These are phyloP conservation scores for Colletotrichum sp. DNA, from an alignment of 2,329 filamentous ascomycete species.

Conservation along the genomic window DNA sequence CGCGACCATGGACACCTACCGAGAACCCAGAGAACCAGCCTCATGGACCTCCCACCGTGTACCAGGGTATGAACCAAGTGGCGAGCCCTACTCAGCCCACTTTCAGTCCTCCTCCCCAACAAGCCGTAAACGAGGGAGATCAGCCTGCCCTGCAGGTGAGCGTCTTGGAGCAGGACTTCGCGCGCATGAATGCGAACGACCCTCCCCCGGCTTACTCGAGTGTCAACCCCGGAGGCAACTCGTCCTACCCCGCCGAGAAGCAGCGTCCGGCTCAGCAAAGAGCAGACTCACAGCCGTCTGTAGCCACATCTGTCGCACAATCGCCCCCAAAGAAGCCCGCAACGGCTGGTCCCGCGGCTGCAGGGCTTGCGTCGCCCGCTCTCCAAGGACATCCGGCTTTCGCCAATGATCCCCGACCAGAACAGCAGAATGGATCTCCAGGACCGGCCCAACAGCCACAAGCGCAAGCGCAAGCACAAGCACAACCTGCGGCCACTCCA, in stretches of 20 bases:
- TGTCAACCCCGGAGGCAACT: constrained; percentile 58
- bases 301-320: constrained; percentile 32
- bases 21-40: constrained; percentile 86
- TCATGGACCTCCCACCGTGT: constrained; percentile 89
- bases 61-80: constrained; percentile 83
- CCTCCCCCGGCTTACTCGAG: constrained; percentile 96
- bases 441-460: background rate
- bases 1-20: constrained; percentile 91
- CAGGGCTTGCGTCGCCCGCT: constrained; percentile 49
- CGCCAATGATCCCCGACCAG: constrained; percentile 76
- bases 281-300: constrained; percentile 29
- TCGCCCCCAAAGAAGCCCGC: constrained; percentile 34
- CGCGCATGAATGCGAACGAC: constrained; percentile 80
- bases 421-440: constrained; percentile 45
- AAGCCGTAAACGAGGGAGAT: constrained; percentile 34
- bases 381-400: constrained; percentile 83
- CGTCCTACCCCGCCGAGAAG: constrained; percentile 83
- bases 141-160: constrained; percentile 60
- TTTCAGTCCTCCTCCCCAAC: constrained; percentile 48
- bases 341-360: constrained; percentile 25
- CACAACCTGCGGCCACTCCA: background rate
- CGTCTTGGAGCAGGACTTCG: constrained; percentile 85
- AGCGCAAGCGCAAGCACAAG: background rate
- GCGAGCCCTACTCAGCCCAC: constrained; percentile 54
- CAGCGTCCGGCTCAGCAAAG: constrained; percentile 50